Evolutionary conservation across 2,329 filamentous ascomycete genomes (phyloP).

Genomic region (Metarhizium sp.): DNA sequence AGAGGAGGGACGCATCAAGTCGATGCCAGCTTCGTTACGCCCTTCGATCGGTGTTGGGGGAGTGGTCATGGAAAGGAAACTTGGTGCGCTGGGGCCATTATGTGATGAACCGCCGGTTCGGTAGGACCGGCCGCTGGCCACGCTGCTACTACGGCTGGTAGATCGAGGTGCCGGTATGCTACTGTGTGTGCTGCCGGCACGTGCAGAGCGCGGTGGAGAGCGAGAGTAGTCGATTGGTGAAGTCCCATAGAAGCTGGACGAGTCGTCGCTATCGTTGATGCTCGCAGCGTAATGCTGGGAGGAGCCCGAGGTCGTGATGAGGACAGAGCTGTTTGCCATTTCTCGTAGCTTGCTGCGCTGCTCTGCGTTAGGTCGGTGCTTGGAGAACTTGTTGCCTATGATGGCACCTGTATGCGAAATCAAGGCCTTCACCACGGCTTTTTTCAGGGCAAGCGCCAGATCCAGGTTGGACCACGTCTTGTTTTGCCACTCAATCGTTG

Average conservation of each 20-base stretch:
- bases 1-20: conserved; percentile 22
- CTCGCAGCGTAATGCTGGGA: conserved; percentile 30
- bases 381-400: conserved; percentile 92
- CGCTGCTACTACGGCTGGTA: conserved; percentile 43
- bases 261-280: conserved; percentile 47
- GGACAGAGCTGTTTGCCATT: conserved; percentile 66
- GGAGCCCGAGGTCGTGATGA: conserved; percentile 34
- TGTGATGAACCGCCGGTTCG: conserved; percentile 21
- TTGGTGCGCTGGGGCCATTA: conserved; percentile 22
- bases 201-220: conserved; percentile 45
- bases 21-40: conserved; percentile 15
- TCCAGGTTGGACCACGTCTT: conserved; percentile 99
- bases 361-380: conserved; percentile 72
- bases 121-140: conserved; percentile 37
- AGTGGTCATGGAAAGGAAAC: conserved; percentile 35
- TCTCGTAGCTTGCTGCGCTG: conserved; percentile 75
- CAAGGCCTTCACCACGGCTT: conserved; percentile 84
- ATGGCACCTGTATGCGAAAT: conserved; percentile 95
- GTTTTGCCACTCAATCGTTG: conserved; percentile 90
- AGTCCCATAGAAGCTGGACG: conserved; percentile 42
- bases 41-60: conserved; percentile 32
- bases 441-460: conserved; percentile 84
- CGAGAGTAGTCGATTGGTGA: conserved; percentile 50
- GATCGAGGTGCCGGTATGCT: conserved; percentile 35
- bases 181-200: conserved; percentile 34